Conservation (phyloP, 768 basidiomycete species). For the Boletus subcaerulescens region DNA sequence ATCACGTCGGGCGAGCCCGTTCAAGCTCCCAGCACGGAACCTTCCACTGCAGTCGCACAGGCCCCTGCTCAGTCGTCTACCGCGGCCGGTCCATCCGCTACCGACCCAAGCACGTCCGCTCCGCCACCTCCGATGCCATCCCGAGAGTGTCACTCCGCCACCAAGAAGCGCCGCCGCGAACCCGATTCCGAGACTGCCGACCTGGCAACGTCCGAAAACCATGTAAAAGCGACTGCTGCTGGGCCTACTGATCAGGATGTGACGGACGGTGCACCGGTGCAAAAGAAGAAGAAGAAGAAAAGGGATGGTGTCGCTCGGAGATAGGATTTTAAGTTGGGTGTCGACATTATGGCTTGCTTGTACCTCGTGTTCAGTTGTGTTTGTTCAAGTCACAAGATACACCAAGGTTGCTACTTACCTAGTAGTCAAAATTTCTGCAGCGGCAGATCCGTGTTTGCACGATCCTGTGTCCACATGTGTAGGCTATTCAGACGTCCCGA, state of each 20-base stretch:
- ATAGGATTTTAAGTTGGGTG: neutral
- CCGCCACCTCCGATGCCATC: neutral
- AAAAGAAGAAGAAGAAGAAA: slow-evolving; percentile 26
- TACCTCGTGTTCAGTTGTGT: no score
- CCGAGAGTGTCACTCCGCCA: neutral
- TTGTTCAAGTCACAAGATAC: no score
- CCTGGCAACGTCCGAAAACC: neutral
- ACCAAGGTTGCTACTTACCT: no score
- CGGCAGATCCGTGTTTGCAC: no score
- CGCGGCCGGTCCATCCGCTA: neutral
- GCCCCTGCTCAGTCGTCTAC: neutral
- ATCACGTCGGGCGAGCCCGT: neutral
- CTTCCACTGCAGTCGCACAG: neutral
- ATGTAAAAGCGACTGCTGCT: neutral
- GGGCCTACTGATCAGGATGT: neutral
- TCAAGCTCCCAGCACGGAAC: neutral
- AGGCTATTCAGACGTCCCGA: no score
- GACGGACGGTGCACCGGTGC: slow-evolving; percentile 4
- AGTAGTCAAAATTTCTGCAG: no score
- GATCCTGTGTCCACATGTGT: no score
- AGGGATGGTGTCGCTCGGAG: neutral
- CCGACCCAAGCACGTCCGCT: neutral
- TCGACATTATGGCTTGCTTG: no score
- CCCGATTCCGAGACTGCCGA: slow-evolving; percentile 11
- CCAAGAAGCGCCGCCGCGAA: slow-evolving; percentile 23